Evolutionary conservation across 192 early-diverging fungal genomes (phyloP).

Genomic region (Pilaira anomala): DNA sequence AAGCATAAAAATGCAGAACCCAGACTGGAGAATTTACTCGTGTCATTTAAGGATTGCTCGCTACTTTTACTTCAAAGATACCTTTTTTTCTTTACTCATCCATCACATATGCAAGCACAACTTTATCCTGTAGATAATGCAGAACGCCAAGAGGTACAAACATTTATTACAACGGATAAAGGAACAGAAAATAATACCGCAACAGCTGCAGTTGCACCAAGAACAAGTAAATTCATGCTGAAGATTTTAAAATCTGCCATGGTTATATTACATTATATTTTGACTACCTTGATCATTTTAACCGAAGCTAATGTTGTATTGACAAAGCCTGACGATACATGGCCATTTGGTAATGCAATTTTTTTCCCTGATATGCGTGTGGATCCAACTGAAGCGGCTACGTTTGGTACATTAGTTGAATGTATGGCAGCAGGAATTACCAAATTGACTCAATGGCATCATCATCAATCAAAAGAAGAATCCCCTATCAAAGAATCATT

Average conservation of each 20-base stretch:
- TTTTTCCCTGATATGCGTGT: slow-evolving; percentile 37
- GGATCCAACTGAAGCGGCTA: slow-evolving; percentile 27
- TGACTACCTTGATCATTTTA: slow-evolving; percentile 34
- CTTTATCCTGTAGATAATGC: slow-evolving; percentile 16
- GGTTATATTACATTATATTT: slow-evolving; percentile 33
- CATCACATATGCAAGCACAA: slow-evolving; percentile 21
- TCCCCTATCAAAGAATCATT: neutral
- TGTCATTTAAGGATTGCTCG: slow-evolving; percentile 17
- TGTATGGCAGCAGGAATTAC: slow-evolving; percentile 9
- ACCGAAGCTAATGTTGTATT: slow-evolving; percentile 37
- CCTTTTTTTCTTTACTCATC: slow-evolving; percentile 17
- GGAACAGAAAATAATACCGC: neutral
- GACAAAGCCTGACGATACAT: slow-evolving; percentile 32
- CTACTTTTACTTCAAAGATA: slow-evolving; percentile 16
- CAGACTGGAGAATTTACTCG: slow-evolving; percentile 8
- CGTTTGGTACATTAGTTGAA: slow-evolving; percentile 44
- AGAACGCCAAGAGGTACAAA: slow-evolving; percentile 11
- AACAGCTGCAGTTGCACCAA: too few species aligned
- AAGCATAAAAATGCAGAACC: neutral
- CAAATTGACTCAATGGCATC: slow-evolving; percentile 5
- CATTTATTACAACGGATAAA: neutral
- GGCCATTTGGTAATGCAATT: slow-evolving; percentile 41
- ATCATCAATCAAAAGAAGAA: neutral
- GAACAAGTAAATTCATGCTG: neutral
- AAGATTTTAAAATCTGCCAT: slow-evolving; percentile 12